Conservation (phyloP, 208 protist genomes). For the Borovskyia barvae region DNA sequence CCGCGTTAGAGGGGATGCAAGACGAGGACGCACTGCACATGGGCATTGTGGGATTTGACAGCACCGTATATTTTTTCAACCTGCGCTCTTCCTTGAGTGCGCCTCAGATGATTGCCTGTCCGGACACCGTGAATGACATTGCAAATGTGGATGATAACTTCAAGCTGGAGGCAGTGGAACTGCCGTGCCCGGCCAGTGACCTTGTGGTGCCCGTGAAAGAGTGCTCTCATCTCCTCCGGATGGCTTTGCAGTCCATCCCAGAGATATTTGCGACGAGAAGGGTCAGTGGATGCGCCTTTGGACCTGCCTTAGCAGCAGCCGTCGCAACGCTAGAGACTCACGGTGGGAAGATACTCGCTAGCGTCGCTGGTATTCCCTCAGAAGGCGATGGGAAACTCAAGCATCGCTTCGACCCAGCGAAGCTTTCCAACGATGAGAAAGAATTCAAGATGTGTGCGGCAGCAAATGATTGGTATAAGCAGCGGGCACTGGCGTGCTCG, state of each 20-base stretch:
- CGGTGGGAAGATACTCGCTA: slow-evolving; percentile 94
- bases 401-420: slow-evolving; percentile 77
- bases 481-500: slow-evolving; percentile 90
- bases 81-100: slow-evolving; percentile 53
- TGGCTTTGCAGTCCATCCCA: slow-evolving; percentile 75
- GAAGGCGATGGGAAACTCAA: slow-evolving; percentile 86
- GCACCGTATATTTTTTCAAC: slow-evolving; percentile 94
- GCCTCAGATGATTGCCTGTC: slow-evolving; percentile 89
- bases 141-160: slow-evolving; percentile 84
- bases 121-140: slow-evolving; percentile 78
- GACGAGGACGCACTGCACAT: slow-evolving; percentile 85
- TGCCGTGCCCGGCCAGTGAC: slow-evolving; percentile 71
- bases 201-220: slow-evolving; percentile 81
- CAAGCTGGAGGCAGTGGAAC: slow-evolving; percentile 74
- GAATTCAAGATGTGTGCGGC: slow-evolving; percentile 87
- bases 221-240: slow-evolving; percentile 58
- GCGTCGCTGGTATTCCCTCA: slow-evolving; percentile 84
- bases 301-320: slow-evolving; percentile 90
- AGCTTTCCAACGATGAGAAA: slow-evolving; percentile 78
- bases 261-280: slow-evolving; percentile 57
- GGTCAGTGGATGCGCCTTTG: slow-evolving; percentile 89
- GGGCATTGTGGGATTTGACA: slow-evolving; percentile 73
- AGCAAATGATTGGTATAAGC: slow-evolving; percentile 95
- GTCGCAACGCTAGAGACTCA: slow-evolving; percentile 80
- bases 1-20: slow-evolving; percentile 71